Evolutionary conservation across 2,329 filamentous ascomycete species (phyloP), one percentile per base, ranked within the genome.

Genomic region (Lasiodiplodia citricola): DNA sequence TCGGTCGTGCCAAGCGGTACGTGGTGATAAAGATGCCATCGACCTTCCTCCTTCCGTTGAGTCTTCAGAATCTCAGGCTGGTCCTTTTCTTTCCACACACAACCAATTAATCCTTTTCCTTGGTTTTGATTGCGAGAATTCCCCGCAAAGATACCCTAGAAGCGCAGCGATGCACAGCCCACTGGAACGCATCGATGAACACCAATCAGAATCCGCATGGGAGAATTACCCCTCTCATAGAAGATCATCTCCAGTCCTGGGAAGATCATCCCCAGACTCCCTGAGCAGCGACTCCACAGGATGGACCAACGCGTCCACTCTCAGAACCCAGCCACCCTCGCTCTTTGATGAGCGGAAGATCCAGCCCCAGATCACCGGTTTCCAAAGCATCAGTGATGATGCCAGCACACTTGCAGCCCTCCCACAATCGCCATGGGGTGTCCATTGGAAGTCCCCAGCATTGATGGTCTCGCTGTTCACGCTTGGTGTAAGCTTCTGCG

Each of bases 391-490:
- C 41, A n/a, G 18, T n/a, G 41, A 47, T 4, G 41, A 47, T 47
- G 41, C 18, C 18, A n/a, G 18, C 41, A 47, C 41, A 47, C 8
- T n/a, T 2, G 41, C 41, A 8, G 18, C n/a, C 10, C 41, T n/a
- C 21, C 5, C 41, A 58, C 38, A 63, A 28, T 13, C 58, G 16
- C 37, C 28, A 25, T 47, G 41, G 41, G 41, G 41, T n/a, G 18
- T 47, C 7, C 41, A 47, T 47, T 47, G 41, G 62, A 65, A 31
- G 31, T 37, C 62, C 14, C 62, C 62, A 18, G 23, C 62, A 1
- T 21, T 65, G 10, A 65, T 65, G 50, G 28, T 35, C 6, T 28
- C 14, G 8, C 37, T 65, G 18, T 65, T 65, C 50, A 18, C 54
- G 7, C 11, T 31, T 18, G 62, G 62, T 18, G 47, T 65, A 13